Conservation (phyloP, 2,329 filamentous ascomycete species). For the Verticillium tricorpus region DNA sequence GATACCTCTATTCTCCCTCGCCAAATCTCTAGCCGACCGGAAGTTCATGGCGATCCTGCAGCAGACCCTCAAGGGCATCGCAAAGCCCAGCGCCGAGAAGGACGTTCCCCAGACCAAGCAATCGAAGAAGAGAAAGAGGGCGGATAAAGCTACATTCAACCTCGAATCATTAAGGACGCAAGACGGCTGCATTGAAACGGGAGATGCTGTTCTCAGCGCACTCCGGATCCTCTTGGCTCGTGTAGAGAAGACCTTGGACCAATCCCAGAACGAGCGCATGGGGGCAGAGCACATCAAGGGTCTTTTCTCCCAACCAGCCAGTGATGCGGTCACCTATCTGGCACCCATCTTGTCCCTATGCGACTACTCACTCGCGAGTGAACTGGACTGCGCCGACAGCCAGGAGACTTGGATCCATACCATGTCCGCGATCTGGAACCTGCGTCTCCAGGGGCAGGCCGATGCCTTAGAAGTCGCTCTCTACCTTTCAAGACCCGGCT, state of each 20-base stretch:
- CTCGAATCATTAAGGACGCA: constrained; percentile 33
- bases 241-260: constrained; percentile 28
- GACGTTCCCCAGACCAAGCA: constrained; percentile 5
- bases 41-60: constrained; percentile 64
- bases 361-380: constrained; percentile 27
- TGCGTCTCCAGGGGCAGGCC: constrained; percentile 45
- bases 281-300: constrained; percentile 56
- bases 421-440: constrained; percentile 44
- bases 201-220: constrained; percentile 42
- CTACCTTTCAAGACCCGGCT: constrained; percentile 35
- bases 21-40: constrained; percentile 66
- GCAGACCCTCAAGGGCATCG: constrained; percentile 58
- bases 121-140: constrained; percentile 42
- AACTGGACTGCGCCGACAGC: constrained; percentile 27
- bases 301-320: constrained; percentile 45
- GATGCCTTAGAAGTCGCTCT: constrained; percentile 46
- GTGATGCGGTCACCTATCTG: constrained; percentile 41
- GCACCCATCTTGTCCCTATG: constrained; percentile 43
- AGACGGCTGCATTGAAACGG: constrained; percentile 38
- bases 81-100: constrained; percentile 21
- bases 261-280: constrained; percentile 40
- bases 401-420: constrained; percentile 43
- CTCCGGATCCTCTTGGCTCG: constrained; percentile 42
- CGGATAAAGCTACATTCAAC: constrained; percentile 28
- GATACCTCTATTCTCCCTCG: constrained; percentile 66